A percentile compares a stretch with the other conserved stretches of the same genome.
Evolutionary conservation across 352 stramenopile species (phyloP).

Genomic region (Phytophthora sojae): DNA sequence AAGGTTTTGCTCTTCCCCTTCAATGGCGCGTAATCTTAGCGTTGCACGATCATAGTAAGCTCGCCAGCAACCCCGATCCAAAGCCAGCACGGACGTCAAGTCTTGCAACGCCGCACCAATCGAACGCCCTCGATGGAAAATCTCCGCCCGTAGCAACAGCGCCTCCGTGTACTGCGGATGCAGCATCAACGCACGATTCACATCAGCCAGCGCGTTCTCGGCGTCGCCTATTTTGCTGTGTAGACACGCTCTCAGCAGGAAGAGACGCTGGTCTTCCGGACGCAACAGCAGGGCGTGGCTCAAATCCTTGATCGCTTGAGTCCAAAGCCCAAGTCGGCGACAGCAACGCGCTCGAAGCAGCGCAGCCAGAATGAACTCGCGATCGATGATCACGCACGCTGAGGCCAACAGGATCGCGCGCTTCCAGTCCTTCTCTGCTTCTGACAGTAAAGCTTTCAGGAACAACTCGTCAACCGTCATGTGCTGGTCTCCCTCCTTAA

Average conservation of each 20-base stretch:
- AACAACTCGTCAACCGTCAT: constrained; percentile 77
- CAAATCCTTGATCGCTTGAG: constrained; percentile 76
- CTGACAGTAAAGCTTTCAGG: constrained; percentile 52
- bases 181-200: constrained; percentile 64
- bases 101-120: constrained; percentile 69
- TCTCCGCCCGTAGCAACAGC: constrained; percentile 70
- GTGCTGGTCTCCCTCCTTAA: constrained; percentile 63
- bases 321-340: constrained; percentile 74
- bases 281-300: constrained; percentile 56
- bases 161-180: constrained; percentile 75
- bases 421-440: constrained; percentile 72
- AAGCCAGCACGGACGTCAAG: constrained; percentile 59
- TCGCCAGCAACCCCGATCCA: constrained; percentile 77
- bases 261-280: constrained; percentile 62
- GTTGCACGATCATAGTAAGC: constrained; percentile 84
- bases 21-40: constrained; percentile 68
- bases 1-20: constrained; percentile 67
- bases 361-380: constrained; percentile 63
- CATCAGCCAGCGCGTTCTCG: constrained; percentile 61
- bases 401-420: constrained; percentile 75
- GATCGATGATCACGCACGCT: constrained; percentile 72
- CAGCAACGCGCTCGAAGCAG: constrained; percentile 75
- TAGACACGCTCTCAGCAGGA: constrained; percentile 65
- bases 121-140: constrained; percentile 58
- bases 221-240: constrained; percentile 64